These are phyloP conservation scores for Aspergillus bridgeri DNA, from an alignment of 495 filamentous ascomycete species.

Conservation along the genomic window DNA sequence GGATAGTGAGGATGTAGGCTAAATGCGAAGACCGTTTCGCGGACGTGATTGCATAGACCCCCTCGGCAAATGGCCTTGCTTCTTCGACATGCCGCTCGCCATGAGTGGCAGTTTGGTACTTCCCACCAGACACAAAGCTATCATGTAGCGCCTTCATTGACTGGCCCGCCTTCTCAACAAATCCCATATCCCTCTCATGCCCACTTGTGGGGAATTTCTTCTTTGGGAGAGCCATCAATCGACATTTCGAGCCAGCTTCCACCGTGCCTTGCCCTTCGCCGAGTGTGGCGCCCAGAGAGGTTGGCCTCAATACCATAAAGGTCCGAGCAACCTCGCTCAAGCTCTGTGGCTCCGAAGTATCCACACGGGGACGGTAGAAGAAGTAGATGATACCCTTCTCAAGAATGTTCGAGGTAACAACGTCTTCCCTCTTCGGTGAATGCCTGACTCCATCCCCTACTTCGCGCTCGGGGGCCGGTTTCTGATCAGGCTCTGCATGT, in stretches of 20 bases:
- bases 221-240: conserved; percentile 79
- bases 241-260: conserved; percentile 55
- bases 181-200: conserved; percentile 72
- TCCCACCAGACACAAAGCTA: conserved; percentile 60
- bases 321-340: conserved; percentile 72
- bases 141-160: conserved; percentile 70
- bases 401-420: conserved; percentile 67
- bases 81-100: conserved; percentile 69
- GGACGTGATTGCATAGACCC: conserved; percentile 79
- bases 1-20: conserved; percentile 80
- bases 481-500: conserved; percentile 8
- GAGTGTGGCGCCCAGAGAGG: conserved; percentile 67
- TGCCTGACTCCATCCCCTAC: conserved; percentile 28
- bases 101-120: conserved; percentile 74
- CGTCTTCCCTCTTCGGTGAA: conserved; percentile 49
- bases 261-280: conserved; percentile 55
- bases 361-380: conserved; percentile 78
- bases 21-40: conserved; percentile 71
- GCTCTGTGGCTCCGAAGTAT: conserved; percentile 65
- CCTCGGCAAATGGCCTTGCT: conserved; percentile 74
- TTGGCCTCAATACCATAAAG: conserved; percentile 78
- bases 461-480: conserved; percentile 8
- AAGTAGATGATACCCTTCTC: conserved; percentile 96
- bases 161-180: conserved; percentile 73
- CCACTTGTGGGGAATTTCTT: conserved; percentile 75